Base-by-base conservation (phyloP, 75 land plant genomes). In the Ceratopteris richardii region DNA sequence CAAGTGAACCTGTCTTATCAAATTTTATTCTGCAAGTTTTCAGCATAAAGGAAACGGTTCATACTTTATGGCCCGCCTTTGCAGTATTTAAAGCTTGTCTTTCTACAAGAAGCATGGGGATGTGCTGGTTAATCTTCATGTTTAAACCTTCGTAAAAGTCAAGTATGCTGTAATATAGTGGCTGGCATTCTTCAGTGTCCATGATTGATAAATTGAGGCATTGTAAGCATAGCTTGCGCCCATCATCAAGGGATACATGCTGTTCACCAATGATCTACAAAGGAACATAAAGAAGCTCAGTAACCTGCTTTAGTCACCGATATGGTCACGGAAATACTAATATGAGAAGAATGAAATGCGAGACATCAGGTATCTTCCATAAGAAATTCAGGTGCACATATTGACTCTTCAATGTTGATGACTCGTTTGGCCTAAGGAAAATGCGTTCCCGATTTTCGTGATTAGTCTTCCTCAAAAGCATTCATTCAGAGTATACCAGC, bases 31-130 rank as follows among this genome's bases (percentile, higher is more conserved):
- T n/a, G n/a, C n/a, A n/a, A n/a, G n/a, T n/a, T n/a, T n/a, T n/a
- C n/a, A n/a, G n/a, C n/a, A n/a, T n/a, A n/a, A n/a, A n/a, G n/a
- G n/a, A n/a, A n/a, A n/a, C n/a, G n/a, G n/a, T n/a, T 4, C 37
- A 33, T 33, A 33, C 74, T 57, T 54, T 63, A 24, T 70, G 68
- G 1, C 56, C 39, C 19, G 63, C 60, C 0, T 60, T 42, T 1
- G 73, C 73, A 13, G 31, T 60, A 36, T 70, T 70, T 13, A 70
- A 55, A 25, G 73, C 73, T 31, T 46, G 0, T 24, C 68, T 44
- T 14, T 64, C 73, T 2, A 70, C 73, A 31, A 70, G 58, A 21
- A 70, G 69, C 73, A 70, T 64, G 0, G 73, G 73, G 4, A 70
- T 57, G 12, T 37, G 55, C 23, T 70, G 73, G 17, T 48, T 53